These are phyloP conservation scores for Cystobasidium sp. DNA, from an alignment of 1,284 basidiomycete species.

Conservation along the genomic window DNA sequence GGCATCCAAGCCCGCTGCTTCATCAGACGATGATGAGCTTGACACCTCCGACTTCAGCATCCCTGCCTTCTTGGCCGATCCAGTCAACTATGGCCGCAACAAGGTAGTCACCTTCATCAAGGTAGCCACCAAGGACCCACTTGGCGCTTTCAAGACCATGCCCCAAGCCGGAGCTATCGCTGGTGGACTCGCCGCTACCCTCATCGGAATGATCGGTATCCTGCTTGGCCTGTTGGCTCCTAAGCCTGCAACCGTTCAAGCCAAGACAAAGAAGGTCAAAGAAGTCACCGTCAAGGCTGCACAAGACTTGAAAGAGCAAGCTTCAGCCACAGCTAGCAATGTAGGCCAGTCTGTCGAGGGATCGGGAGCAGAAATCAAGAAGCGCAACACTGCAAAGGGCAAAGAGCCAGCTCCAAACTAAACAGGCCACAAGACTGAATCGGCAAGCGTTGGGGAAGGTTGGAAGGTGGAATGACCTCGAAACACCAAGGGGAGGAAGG, in stretches of 20 bases:
- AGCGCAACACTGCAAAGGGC: conserved; percentile 16
- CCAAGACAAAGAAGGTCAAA: conserved; percentile 35
- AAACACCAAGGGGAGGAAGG: too few relatives aligned
- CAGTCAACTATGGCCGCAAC: conserved; percentile 75
- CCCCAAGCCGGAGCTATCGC: conserved; percentile 83
- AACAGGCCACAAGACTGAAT: neutral
- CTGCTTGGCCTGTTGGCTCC: conserved; percentile 40
- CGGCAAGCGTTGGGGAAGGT: too few relatives aligned
- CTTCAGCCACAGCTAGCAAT: conserved; percentile 28
- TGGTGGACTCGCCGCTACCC: conserved; percentile 70
- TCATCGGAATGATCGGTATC: conserved; percentile 80
- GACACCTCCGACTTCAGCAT: conserved; percentile 47
- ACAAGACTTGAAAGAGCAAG: conserved; percentile 22
- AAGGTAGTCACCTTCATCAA: conserved; percentile 76
- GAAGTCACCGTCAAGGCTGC: conserved; percentile 21
- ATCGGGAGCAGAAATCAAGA: conserved; percentile 31
- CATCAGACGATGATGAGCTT: conserved; percentile 51
- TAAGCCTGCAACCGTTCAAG: conserved; percentile 38
- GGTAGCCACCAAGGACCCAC: conserved; percentile 70
- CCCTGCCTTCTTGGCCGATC: conserved; percentile 62
- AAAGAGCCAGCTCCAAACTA: conserved; percentile 25
- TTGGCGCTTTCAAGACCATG: conserved; percentile 74
- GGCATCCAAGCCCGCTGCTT: conserved; percentile 52
- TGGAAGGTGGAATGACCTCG: too few relatives aligned
- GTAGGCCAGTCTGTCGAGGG: conserved; percentile 28